Conservation (phyloP, 345 rosid species). For the Angophora floribunda region DNA sequence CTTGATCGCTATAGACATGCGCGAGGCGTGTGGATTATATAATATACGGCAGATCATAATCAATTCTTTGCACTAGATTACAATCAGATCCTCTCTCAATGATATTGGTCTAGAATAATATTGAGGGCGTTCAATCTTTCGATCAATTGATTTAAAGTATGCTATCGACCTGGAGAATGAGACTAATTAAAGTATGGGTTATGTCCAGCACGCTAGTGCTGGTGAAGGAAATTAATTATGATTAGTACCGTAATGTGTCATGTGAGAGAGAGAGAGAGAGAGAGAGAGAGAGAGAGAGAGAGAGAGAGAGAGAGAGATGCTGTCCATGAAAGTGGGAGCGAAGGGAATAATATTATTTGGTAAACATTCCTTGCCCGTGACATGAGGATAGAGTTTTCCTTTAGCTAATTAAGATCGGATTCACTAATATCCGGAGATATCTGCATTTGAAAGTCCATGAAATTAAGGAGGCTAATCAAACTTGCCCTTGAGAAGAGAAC, state of each 20-base stretch:
- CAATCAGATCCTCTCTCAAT: neutral
- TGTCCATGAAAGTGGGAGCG: neutral
- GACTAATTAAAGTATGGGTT: neutral
- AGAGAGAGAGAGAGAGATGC: neutral
- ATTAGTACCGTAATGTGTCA: neutral
- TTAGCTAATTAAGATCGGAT: neutral
- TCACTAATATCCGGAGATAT: neutral
- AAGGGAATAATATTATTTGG: neutral
- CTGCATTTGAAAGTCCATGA: neutral
- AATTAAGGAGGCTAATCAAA: neutral
- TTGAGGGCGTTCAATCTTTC: neutral
- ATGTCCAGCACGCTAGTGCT: neutral
- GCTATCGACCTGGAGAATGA: neutral
- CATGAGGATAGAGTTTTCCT: neutral
- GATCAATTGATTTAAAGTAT: neutral
- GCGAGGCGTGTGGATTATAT: neutral
- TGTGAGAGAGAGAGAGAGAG: neutral
- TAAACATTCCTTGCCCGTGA: neutral
- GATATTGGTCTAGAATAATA: neutral
- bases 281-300: neutral
- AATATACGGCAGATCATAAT: neutral
- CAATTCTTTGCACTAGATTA: neutral
- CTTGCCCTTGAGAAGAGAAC: neutral
- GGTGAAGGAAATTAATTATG: neutral
- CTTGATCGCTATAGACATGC: neutral